phyloP scores from a whole-genome alignment of 73 alveolate species.

The Uronychia setigera region DNA sequence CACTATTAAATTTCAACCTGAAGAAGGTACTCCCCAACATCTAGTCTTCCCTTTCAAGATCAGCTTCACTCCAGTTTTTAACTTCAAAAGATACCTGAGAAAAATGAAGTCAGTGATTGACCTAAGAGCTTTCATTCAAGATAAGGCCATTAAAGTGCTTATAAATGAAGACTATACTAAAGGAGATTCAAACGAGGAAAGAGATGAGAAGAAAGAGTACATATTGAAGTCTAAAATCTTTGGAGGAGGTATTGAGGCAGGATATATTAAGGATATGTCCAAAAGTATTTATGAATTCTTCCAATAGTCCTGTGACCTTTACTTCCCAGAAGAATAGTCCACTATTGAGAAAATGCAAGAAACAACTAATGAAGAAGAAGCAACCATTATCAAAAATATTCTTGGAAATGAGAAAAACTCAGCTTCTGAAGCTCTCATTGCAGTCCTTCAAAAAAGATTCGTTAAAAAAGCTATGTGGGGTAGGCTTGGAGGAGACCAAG shows the following conservation, averaged over 20 bases:
- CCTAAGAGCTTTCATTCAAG: neutral
- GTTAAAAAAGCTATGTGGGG: slow-evolving; percentile 30
- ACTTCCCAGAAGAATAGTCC: neutral
- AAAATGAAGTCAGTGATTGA: neutral
- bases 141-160: neutral
- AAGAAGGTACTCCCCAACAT: neutral
- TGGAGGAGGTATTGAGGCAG: neutral
- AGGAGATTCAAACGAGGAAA: neutral
- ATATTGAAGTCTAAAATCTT: neutral
- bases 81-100: neutral
- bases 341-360: neutral
- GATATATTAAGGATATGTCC: neutral
- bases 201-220: slow-evolving; percentile 1
- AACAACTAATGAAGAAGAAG: neutral
- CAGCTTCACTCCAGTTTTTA: neutral
- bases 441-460: slow-evolving; percentile 21
- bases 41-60: neutral
- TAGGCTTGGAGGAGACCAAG: slow-evolving; percentile 57
- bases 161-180: neutral
- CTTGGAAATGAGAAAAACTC: neutral
- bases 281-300: neutral
- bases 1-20: neutral
- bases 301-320: neutral
- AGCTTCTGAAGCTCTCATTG: neutral
- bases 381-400: neutral